These are phyloP conservation scores for Lophium mytilinum DNA, from an alignment of 495 filamentous ascomycete genomes.

Conservation along the genomic window DNA sequence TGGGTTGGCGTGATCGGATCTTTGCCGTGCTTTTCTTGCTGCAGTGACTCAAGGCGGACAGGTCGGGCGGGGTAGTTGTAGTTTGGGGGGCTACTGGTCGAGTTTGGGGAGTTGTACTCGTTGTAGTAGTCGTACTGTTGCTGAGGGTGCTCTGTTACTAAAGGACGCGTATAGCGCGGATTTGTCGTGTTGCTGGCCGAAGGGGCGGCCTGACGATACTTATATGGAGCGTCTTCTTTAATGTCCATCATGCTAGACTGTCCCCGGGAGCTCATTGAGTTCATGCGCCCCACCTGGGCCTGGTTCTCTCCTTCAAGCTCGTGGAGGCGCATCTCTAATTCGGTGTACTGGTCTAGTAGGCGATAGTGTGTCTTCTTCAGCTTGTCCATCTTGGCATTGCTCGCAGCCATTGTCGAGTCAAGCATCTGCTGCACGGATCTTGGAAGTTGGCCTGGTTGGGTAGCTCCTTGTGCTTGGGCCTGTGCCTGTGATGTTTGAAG, in stretches of 20 bases:
- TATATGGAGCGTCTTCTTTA: not conserved
- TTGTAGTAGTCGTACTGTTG: conserved; percentile 16
- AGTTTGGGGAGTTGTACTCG: conserved; percentile 20
- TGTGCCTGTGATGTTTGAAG: conserved; percentile 28
- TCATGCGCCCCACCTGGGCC: conserved; percentile 6
- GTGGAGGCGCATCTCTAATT: conserved; percentile 30
- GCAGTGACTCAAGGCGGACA: conserved; percentile 15
- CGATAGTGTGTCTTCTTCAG: conserved; percentile 39
- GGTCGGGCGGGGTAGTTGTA: conserved; percentile 7
- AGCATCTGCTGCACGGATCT: conserved; percentile 40
- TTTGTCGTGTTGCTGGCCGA: not conserved
- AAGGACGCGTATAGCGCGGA: not conserved
- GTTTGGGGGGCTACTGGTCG: conserved; percentile 6
- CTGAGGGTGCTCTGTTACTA: not conserved
- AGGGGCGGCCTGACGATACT: conserved; percentile 8
- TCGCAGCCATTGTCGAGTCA: conserved; percentile 40
- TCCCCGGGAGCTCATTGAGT: not conserved
- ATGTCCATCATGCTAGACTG: not conserved
- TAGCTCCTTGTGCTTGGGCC: conserved; percentile 16
- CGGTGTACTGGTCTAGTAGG: conserved; percentile 33
- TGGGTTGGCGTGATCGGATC: conserved; percentile 8
- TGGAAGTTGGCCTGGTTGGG: conserved; percentile 23
- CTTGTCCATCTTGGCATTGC: conserved; percentile 37
- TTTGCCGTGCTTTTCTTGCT: not conserved
- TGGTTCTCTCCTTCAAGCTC: conserved; percentile 22